Percentiles rank a stretch among this genome's conserved stretches.
phyloP scores from a whole-genome alignment of 768 basidiomycete species.

The Cyclocybe cylindracea region DNA sequence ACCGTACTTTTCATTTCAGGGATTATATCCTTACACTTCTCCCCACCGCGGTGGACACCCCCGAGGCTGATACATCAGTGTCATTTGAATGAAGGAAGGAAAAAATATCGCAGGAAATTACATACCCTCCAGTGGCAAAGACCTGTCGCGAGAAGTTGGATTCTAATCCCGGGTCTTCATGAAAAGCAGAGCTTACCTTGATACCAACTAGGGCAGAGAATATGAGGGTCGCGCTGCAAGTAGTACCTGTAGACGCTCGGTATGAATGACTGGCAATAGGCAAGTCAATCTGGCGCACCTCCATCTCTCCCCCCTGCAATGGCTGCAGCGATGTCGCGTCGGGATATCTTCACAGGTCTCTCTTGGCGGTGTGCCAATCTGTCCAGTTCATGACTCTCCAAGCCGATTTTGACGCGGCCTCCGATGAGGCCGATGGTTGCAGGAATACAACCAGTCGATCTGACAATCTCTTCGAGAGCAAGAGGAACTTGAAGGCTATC shows the following conservation, averaged over 20 bases:
- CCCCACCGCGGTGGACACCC: conserved; percentile 49
- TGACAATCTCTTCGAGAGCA: conserved; percentile 73
- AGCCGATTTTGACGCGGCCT: conserved; percentile 86
- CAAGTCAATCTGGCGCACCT: conserved; percentile 42
- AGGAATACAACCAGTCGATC: conserved; percentile 76
- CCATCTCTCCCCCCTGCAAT: conserved; percentile 70
- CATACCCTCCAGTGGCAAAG: conserved; percentile 91
- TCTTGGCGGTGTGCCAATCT: conserved; percentile 56
- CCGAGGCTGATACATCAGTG: conserved; percentile 26
- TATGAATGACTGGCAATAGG: conserved; percentile 6
- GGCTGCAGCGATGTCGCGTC: conserved; percentile 80
- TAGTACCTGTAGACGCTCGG: conserved; percentile 45
- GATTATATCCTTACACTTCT: conserved; percentile 33
- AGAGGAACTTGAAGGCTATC: conserved; percentile 70
- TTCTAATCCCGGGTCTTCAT: neutral
- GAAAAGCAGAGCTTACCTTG: conserved; percentile 48
- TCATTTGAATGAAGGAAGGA: neutral
- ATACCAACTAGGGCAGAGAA: conserved; percentile 85
- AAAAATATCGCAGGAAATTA: conserved; percentile 2
- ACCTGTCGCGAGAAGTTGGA: conserved; percentile 43
- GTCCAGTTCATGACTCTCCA: conserved; percentile 64
- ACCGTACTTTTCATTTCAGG: neutral
- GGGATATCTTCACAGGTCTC: conserved; percentile 66
- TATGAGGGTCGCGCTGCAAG: conserved; percentile 72
- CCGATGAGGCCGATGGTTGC: conserved; percentile 87